Conservation (phyloP, 2,329 filamentous ascomycete species). For the Trichoderma semiorbis region DNA sequence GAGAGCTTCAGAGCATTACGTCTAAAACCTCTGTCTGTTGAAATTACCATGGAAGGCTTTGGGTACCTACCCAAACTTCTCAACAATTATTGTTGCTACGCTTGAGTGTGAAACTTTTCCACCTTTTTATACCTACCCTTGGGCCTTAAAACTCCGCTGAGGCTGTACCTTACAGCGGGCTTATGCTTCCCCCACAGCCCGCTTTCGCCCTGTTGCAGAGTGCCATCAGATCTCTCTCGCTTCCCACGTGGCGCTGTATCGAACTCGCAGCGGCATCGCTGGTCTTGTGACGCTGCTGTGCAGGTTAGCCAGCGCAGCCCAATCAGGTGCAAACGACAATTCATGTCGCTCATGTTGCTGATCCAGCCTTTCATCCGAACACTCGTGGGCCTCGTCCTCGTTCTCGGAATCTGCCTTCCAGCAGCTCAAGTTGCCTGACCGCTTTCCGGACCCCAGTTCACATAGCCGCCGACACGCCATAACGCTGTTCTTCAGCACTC, state of each 20-base stretch:
- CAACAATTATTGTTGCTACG: neutral
- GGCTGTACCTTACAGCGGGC: conserved; percentile 11
- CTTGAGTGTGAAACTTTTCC: neutral
- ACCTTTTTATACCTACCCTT: neutral
- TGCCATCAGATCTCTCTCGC: conserved; percentile 8
- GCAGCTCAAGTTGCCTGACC: conserved; percentile 4
- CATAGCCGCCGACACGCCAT: neutral
- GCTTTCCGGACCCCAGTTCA: conserved; percentile 1
- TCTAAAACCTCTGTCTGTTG: neutral
- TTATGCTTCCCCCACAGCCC: conserved; percentile 2
- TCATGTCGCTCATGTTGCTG: neutral
- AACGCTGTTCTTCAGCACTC: neutral
- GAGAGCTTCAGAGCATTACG: neutral
- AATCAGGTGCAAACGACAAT: neutral
- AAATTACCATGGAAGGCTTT: neutral
- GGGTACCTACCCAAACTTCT: neutral
- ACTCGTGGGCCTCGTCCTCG: neutral
- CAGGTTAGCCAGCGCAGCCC: neutral
- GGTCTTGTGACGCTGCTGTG: conserved; percentile 14
- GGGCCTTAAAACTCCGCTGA: neutral
- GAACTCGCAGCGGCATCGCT: neutral
- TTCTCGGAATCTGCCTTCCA: neutral
- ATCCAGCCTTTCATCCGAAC: neutral
- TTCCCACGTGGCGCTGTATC: conserved; percentile 13
- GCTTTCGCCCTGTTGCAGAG: conserved; percentile 10